Conservation (phyloP, 192 early-diverging fungal species). For the Coemansia sp. region DNA sequence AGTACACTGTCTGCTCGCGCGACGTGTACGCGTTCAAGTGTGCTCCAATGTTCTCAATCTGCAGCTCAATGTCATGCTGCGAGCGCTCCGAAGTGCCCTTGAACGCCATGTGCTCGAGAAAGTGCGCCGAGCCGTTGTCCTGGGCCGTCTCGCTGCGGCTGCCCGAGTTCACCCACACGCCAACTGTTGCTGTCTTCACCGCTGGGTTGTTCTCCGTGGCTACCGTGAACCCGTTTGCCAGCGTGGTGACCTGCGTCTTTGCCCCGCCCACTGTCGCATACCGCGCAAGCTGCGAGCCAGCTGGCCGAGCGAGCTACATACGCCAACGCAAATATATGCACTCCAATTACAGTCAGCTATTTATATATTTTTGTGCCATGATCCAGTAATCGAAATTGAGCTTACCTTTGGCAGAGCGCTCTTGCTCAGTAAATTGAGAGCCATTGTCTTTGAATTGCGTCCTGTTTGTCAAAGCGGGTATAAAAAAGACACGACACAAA, state of each 20-base stretch:
- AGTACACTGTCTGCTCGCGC: conserved; percentile 98
- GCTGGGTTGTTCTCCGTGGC: conserved; percentile 80
- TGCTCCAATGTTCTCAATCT: conserved; percentile 98
- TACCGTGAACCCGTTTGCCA: conserved; percentile 80
- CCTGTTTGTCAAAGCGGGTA: conserved; percentile 7
- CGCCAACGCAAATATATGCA: not conserved
- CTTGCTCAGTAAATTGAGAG: conserved; percentile 43
- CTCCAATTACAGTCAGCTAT: not conserved
- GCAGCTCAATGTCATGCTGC: conserved; percentile 89
- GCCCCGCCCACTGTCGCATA: conserved; percentile 44
- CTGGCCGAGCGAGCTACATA: conserved; percentile 44
- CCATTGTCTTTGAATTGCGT: conserved; percentile 30
- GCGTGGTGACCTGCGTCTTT: conserved; percentile 65
- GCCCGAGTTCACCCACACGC: conserved; percentile 89
- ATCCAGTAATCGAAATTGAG: not conserved
- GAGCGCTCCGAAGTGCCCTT: conserved; percentile 88
- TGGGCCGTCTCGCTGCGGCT: conserved; percentile 76
- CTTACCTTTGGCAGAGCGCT: conserved; percentile 54
- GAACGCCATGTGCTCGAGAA: conserved; percentile 99
- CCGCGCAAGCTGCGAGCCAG: conserved; percentile 45
- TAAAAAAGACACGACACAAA: conserved; percentile 26
- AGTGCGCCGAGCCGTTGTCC: conserved; percentile 97
- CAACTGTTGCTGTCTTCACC: conserved; percentile 83
- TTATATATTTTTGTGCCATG: not conserved
- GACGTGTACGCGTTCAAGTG: conserved; percentile 99